phyloP scores from a whole-genome alignment of 768 basidiomycete species.

The Russula olivacea region DNA sequence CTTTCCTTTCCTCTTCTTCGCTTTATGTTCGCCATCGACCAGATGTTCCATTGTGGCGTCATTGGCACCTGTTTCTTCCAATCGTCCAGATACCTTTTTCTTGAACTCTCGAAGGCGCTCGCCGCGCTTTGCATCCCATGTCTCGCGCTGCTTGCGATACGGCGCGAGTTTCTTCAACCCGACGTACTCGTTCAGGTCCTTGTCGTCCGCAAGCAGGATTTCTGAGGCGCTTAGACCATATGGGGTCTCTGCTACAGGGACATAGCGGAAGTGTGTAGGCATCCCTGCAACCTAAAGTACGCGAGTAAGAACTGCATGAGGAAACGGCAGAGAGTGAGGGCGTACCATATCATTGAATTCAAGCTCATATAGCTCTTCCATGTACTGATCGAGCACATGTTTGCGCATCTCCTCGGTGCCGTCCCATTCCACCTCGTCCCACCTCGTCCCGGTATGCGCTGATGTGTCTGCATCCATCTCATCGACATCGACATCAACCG shows the following conservation, averaged over 20 bases:
- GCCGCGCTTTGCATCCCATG: constrained; percentile 58
- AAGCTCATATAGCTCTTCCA: constrained; percentile 85
- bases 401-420: constrained; percentile 91
- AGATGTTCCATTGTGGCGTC: constrained; percentile 19
- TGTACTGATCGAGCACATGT: constrained; percentile 73
- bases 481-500: constrained; percentile 39
- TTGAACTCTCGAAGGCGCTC: constrained; percentile 72
- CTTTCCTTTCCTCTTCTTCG: constrained; percentile 64
- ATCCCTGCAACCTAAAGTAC: constrained; percentile 69
- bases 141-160: constrained; percentile 59
- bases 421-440: constrained; percentile 67
- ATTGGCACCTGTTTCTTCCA: constrained; percentile 24
- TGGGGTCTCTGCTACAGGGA: constrained; percentile 52
- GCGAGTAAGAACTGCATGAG: not conserved
- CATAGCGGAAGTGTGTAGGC: constrained; percentile 91
- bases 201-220: constrained; percentile 85
- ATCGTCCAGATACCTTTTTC: constrained; percentile 46
- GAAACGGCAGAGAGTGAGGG: constrained; percentile 17
- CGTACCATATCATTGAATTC: constrained; percentile 95
- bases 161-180: constrained; percentile 88
- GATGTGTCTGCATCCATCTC: constrained; percentile 54
- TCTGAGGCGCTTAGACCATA: constrained; percentile 78
- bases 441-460: constrained; percentile 28
- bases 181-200: constrained; percentile 89
- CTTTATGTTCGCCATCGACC: constrained; percentile 30